phyloP scores from a whole-genome alignment of 73 alveolate species.

The Stentor coeruleus region DNA sequence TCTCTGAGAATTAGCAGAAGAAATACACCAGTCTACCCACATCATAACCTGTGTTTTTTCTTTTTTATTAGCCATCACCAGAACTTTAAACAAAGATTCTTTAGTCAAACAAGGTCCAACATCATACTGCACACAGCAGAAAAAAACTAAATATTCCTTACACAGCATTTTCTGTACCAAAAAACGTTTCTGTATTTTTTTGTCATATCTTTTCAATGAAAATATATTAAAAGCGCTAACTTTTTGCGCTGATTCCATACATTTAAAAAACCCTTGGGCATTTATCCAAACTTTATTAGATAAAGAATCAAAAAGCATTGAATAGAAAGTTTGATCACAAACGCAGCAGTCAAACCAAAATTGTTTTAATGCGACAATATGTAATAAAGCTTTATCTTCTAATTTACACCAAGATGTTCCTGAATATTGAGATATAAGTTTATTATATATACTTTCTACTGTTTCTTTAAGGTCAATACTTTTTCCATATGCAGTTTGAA shows the following conservation, averaged over 20 bases:
- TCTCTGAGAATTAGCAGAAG: background rate
- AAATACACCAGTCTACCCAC: background rate
- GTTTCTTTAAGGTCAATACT: background rate
- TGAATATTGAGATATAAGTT: background rate
- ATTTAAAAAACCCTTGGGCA: background rate
- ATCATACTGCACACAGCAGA: slow-evolving; percentile 18
- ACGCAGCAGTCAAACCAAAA: slow-evolving; percentile 14
- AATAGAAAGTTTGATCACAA: background rate
- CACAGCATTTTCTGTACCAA: slow-evolving; percentile 20
- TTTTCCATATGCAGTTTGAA: too few relatives aligned
- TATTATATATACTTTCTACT: background rate
- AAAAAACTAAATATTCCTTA: background rate
- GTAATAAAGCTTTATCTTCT: background rate
- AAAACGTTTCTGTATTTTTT: background rate
- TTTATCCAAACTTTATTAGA: background rate
- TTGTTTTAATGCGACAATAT: background rate
- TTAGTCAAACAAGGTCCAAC: background rate
- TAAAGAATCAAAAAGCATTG: background rate
- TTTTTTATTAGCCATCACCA: background rate
- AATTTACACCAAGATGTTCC: background rate
- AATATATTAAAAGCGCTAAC: background rate
- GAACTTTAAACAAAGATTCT: background rate
- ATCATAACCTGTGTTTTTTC: background rate
- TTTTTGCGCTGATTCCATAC: background rate
- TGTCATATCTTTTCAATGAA: background rate